A percentile compares a stretch with the other conserved stretches of the same genome.
phyloP scores from a whole-genome alignment of 2,329 filamentous ascomycete genomes.

The Tolypocladium capitatum region DNA sequence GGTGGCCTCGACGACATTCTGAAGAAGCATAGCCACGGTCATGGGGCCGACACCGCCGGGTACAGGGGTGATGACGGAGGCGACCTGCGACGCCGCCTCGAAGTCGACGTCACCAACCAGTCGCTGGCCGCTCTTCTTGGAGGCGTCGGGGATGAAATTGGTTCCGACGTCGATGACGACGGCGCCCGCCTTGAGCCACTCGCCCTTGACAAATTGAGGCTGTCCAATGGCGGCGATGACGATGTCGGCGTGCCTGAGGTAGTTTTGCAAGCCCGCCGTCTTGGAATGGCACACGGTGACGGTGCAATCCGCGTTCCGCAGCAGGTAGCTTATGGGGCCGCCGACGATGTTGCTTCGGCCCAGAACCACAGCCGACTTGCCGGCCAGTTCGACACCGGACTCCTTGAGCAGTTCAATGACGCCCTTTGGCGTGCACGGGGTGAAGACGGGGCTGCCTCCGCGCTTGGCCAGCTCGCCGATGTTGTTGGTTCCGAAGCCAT shows the following conservation, averaged over 20 bases:
- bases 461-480: constrained; percentile 96
- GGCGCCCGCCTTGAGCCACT: constrained; percentile 89
- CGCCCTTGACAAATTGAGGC: constrained; percentile 78
- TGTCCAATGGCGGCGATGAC: constrained; percentile 86
- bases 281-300: constrained; percentile 93
- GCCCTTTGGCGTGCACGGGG: constrained; percentile 92
- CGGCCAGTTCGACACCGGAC: constrained; percentile 66
- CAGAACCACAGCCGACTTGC: constrained; percentile 89
- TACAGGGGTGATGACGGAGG: constrained; percentile 88
- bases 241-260: constrained; percentile 77
- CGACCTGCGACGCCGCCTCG: constrained; percentile 69
- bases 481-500: constrained; percentile 87
- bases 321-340: constrained; percentile 86
- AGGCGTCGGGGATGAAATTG: constrained; percentile 81
- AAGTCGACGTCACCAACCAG: constrained; percentile 94
- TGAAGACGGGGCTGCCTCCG: constrained; percentile 77
- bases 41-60: constrained; percentile 95
- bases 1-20: constrained; percentile 86
- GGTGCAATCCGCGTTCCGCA: constrained; percentile 92
- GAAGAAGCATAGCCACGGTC: constrained; percentile 96
- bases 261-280: constrained; percentile 57
- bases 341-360: constrained; percentile 96
- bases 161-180: constrained; percentile 97
- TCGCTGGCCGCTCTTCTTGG: constrained; percentile 83
- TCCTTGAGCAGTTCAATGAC: constrained; percentile 87